Conservation (phyloP, 768 basidiomycete species). For the Agaricus blazei region DNA sequence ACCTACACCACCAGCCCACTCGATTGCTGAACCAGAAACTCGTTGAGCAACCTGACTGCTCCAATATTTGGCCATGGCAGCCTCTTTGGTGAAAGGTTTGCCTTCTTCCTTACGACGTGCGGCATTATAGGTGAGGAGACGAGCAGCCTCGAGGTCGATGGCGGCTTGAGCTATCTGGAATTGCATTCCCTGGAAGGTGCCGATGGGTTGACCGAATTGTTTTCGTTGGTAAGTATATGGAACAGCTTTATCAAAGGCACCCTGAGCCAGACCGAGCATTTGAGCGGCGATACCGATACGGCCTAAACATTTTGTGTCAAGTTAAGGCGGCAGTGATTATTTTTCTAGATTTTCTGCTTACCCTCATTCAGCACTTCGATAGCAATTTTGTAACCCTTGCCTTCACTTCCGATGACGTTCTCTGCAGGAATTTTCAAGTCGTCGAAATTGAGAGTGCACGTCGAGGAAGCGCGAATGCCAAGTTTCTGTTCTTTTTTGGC, state of each 20-base stretch:
- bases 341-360: conserved; percentile 14
- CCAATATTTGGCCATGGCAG: conserved; percentile 98
- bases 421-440: conserved; percentile 79
- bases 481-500: conserved; percentile 99
- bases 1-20: conserved; percentile 93
- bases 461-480: conserved; percentile 94
- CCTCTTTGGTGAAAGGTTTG: conserved; percentile 80
- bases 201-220: conserved; percentile 93
- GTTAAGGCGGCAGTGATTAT: neutral
- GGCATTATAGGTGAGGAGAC: conserved; percentile 93
- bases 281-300: conserved; percentile 98
- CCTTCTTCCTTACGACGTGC: conserved; percentile 94
- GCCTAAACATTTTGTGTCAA: conserved; percentile 29
- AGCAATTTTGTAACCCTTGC: conserved; percentile 78
- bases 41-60: conserved; percentile 84
- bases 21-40: conserved; percentile 86
- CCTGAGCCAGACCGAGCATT: conserved; percentile 97
- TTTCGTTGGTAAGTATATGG: conserved; percentile 90
- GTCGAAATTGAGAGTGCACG: conserved; percentile 92
- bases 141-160: conserved; percentile 83
- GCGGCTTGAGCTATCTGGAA: conserved; percentile 93
- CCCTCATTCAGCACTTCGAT: conserved; percentile 18
- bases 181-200: conserved; percentile 93
- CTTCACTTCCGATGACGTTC: conserved; percentile 89
- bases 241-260: conserved; percentile 94